A percentile compares a stretch with the other conserved stretches of the same genome.
Conservation (phyloP, 352 stramenopile species). For the Plasmopara viticola region DNA sequence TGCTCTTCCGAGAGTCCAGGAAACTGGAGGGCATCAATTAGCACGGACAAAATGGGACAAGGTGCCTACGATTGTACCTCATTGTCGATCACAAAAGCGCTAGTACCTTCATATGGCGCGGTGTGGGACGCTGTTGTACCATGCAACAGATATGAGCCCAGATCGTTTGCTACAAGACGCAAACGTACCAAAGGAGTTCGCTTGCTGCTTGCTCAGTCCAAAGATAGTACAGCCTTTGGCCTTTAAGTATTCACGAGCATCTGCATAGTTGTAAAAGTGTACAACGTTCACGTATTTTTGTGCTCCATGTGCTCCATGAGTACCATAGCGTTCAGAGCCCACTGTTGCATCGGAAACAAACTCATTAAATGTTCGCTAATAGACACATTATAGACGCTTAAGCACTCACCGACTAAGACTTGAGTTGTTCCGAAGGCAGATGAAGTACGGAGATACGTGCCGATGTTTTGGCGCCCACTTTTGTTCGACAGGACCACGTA, state of each 20-base stretch:
- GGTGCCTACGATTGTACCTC: slow-evolving; percentile 25
- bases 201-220: slow-evolving; percentile 31
- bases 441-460: slow-evolving; percentile 69
- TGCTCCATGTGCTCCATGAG: slow-evolving; percentile 64
- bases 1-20: slow-evolving; percentile 51
- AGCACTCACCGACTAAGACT: slow-evolving; percentile 58
- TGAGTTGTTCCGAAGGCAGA: slow-evolving; percentile 67
- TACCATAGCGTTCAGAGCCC: slow-evolving; percentile 68
- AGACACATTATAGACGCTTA: not conserved
- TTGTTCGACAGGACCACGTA: slow-evolving; percentile 75
- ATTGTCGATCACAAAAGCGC: slow-evolving; percentile 73
- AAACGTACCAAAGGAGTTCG: slow-evolving; percentile 25
- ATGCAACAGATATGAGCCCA: slow-evolving; percentile 10
- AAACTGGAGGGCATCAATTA: slow-evolving; percentile 21
- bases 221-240: slow-evolving; percentile 51
- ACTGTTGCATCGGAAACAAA: slow-evolving; percentile 23
- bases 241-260: slow-evolving; percentile 55
- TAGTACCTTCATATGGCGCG: slow-evolving; percentile 42
- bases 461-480: slow-evolving; percentile 66
- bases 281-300: slow-evolving; percentile 78
- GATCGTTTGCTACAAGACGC: not conserved
- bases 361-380: not conserved
- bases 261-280: slow-evolving; percentile 60
- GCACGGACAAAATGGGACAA: slow-evolving; percentile 4
- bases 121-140: slow-evolving; percentile 39